phyloP scores from a whole-genome alignment of 805 yeast species.

The Pichia kluyveri region DNA sequence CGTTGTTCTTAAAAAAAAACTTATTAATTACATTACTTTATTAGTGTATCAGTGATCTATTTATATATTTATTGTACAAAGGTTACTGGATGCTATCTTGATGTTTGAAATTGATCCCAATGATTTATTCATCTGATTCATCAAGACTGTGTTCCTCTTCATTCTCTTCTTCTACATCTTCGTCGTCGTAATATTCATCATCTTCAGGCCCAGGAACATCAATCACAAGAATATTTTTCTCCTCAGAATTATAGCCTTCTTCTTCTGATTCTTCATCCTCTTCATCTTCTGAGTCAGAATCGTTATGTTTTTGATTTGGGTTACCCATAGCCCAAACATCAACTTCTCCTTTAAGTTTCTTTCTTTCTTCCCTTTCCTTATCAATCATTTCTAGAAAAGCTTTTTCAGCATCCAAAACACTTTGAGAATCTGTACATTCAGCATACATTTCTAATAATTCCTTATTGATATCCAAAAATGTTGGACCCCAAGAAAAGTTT shows the following conservation, averaged over 20 bases:
- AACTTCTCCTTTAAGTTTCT: conserved; percentile 38
- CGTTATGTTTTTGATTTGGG: conserved; percentile 41
- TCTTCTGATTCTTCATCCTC: conserved; percentile 14
- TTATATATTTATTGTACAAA: no score
- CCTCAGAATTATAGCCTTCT: conserved; percentile 2
- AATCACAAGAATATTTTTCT: conserved; percentile 8
- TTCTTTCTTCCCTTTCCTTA: conserved; percentile 53
- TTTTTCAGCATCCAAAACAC: conserved; percentile 64
- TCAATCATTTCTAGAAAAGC: conserved; percentile 66
- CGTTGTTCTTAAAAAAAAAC: not conserved
- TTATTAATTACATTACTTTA: no score
- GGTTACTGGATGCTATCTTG: no score
- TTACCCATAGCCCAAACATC: conserved; percentile 79
- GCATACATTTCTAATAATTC: conserved; percentile 71
- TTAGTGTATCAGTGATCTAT: no score
- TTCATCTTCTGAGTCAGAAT: conserved; percentile 18
- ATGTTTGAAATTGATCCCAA: not conserved
- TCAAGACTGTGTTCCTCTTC: not conserved
- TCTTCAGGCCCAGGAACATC: conserved; percentile 9
- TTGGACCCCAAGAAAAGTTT: conserved; percentile 91
- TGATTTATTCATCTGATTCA: not conserved
- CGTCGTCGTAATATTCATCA: not conserved
- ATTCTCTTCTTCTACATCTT: conserved; percentile 8
- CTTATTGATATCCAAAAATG: conserved; percentile 72
- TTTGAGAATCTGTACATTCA: conserved; percentile 70